These are phyloP conservation scores for Botrytis cinerea DNA, from an alignment of 2,329 filamentous ascomycete species.

Conservation along the genomic window DNA sequence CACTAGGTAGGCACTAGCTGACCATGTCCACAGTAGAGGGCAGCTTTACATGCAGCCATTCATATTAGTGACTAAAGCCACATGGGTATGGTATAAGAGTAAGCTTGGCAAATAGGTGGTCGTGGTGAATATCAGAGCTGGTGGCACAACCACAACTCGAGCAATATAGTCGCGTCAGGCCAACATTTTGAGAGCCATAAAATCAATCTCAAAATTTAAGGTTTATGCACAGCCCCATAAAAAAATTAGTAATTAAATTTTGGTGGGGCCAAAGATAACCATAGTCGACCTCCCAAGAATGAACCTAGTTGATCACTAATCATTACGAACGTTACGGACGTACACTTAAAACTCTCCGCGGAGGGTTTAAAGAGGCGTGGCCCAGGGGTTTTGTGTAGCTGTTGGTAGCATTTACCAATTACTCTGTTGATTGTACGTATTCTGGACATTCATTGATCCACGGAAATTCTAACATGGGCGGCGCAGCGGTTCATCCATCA, in stretches of 20 bases:
- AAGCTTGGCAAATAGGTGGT: no score
- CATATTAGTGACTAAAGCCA: no score
- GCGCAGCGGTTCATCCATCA: background rate
- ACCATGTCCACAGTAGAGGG: no score
- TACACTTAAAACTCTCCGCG: background rate
- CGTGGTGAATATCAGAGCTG: no score
- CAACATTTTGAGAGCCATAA: background rate
- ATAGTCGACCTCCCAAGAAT: background rate
- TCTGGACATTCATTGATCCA: background rate
- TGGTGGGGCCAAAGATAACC: background rate
- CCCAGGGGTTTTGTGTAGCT: background rate
- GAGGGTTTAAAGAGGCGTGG: background rate
- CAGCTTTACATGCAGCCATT: no score
- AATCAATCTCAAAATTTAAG: background rate
- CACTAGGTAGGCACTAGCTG: no score
- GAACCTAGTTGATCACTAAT: background rate
- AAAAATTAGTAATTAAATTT: background rate
- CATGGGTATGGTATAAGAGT: no score
- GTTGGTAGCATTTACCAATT: background rate
- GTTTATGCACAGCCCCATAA: background rate
- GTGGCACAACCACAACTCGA: no score
- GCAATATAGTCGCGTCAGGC: no score
- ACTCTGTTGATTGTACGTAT: background rate
- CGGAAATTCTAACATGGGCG: background rate
- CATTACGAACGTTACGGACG: background rate